Conservation (phyloP, 495 filamentous ascomycete genomes). For the Glarea lozoyensis region DNA sequence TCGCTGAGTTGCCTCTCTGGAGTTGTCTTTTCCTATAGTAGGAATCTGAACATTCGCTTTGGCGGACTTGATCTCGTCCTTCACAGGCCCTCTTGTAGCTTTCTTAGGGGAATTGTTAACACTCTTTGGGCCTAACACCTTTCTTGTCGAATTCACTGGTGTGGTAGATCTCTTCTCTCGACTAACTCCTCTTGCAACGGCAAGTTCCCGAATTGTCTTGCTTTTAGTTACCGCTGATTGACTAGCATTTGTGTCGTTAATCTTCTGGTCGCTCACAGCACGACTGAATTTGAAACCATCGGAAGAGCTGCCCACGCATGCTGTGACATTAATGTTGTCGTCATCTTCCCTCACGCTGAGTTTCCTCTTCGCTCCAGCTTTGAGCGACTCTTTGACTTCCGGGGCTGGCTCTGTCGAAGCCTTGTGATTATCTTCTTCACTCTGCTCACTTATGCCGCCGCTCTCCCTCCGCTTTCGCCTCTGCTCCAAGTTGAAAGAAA, state of each 20-base stretch:
- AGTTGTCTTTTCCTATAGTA: constrained; percentile 13
- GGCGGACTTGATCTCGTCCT: constrained; percentile 9
- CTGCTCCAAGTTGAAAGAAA: constrained; percentile 41
- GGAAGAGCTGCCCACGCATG: constrained; percentile 21
- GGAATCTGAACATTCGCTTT: constrained; percentile 15
- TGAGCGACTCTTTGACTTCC: constrained; percentile 19
- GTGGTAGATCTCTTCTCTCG: constrained; percentile 6
- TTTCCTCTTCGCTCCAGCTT: constrained; percentile 54
- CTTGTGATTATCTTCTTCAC: constrained; percentile 1
- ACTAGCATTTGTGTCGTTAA: background rate
- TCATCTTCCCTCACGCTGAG: constrained; percentile 46
- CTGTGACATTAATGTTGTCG: constrained; percentile 22
- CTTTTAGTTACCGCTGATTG: constrained; percentile 17
- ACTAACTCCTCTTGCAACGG: constrained; percentile 12
- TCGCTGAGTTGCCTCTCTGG: constrained; percentile 14
- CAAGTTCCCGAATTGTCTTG: constrained; percentile 14
- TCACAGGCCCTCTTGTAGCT: constrained; percentile 11
- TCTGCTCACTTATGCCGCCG: too few relatives aligned
- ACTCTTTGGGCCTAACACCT: constrained; percentile 52
- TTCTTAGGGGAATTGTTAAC: constrained; percentile 41
- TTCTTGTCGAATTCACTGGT: constrained; percentile 24
- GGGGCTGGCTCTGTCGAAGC: background rate
- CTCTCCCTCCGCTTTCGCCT: constrained; percentile 42
- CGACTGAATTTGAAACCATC: constrained; percentile 40
- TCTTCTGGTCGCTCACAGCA: constrained; percentile 8